Base-by-base conservation (phyloP, 768 basidiomycete species). In the Suillus occidentalis region DNA sequence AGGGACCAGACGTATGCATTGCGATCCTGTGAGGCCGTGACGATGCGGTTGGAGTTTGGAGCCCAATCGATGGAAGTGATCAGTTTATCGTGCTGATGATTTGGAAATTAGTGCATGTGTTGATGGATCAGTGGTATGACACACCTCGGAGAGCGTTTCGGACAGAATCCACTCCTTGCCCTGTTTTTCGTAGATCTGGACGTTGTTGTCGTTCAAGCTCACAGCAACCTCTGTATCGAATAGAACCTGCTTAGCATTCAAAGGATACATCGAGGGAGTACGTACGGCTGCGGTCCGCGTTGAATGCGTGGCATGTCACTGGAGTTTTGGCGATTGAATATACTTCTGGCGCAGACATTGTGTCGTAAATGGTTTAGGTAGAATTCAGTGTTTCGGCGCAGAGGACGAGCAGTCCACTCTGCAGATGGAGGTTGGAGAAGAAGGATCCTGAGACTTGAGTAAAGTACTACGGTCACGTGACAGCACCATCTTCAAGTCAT, bases 51-150 rank as follows among this genome's bases (percentile, higher is more conserved):
- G 56, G 97, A 95, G 69, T 87, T 86, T 20, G 96, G 95, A 14
- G 96, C 97, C 97, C 97, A 99, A 76, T 98, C 96, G 76, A 99
- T 97, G 63, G 95, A 95, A 3, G 97, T 99, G 79, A 99, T 91
- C 65, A 89, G 80, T 79, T 99, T 99, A 82, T 99, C 97, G 80
- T 99, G 97, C 95, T 99, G 74, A 37, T 43, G 20, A 10, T n/a
- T 53, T 34, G 60, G 56, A 49, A 42, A 55, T 66, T 59, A 60
- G 64, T 28, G 1, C 25, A 63, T 28, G 0, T 22, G 36, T 14
- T 25, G 4, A 22, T 58, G 47, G 56, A 47, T 53, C 40, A 43
- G 49, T 49, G 12, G 12, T 36, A n/a, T n/a, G 10, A 73, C 79
- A 16, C 63, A 95, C 97, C 87, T 98, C 96, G 8, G 94, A 82